Percentiles rank a stretch among this genome's conserved stretches.
These are phyloP conservation scores for Acanthamoeba triangularis DNA, from an alignment of 208 protist species.

Conservation along the genomic window DNA sequence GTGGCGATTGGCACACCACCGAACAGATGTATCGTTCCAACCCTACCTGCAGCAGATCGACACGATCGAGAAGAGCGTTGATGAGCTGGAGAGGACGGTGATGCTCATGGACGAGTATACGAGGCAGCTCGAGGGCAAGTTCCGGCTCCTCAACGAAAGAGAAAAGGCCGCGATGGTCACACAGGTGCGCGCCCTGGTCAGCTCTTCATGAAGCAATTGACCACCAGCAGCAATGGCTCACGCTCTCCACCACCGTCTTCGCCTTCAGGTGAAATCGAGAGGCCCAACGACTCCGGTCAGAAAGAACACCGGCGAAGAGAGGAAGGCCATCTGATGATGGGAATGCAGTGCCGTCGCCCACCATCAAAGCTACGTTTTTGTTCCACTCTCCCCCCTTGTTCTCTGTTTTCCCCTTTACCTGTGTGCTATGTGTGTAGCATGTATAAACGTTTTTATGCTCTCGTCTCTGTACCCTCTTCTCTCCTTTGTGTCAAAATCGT, in stretches of 20 bases:
- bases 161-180: slow-evolving; percentile 45
- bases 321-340: background rate
- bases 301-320: background rate
- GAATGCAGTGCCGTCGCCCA: background rate
- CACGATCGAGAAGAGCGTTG: slow-evolving; percentile 44
- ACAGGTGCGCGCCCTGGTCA: background rate
- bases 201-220: background rate
- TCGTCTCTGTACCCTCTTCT: background rate
- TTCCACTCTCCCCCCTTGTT: background rate
- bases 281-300: background rate
- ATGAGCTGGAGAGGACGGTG: slow-evolving; percentile 68
- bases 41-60: slow-evolving; percentile 72
- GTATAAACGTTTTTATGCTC: background rate
- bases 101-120: slow-evolving; percentile 77
- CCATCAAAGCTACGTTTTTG: background rate
- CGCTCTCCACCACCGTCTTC: background rate
- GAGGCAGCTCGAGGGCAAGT: slow-evolving; percentile 62
- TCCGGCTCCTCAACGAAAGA: slow-evolving; percentile 38
- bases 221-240: background rate
- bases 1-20: too few species aligned
- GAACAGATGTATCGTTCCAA: slow-evolving; percentile 31
- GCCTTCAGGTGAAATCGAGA: background rate
- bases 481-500: too few species aligned
- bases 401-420: background rate
- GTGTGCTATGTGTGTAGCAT: background rate